Evolutionary conservation across 768 basidiomycete species (phyloP).

Genomic region (Kwoniella botswanensis): DNA sequence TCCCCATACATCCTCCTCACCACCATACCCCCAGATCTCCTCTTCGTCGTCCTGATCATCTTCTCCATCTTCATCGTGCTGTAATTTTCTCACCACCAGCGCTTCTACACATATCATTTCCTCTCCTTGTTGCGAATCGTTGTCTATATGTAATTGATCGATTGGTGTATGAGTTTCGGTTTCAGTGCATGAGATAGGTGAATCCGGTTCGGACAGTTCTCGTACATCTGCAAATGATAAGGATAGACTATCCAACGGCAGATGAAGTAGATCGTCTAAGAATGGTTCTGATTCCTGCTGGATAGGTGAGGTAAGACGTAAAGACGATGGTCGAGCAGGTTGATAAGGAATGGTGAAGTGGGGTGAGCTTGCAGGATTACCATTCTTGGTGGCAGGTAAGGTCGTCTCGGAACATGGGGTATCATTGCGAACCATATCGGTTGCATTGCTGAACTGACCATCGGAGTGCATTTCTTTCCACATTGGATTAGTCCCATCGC

Average conservation of each 20-base stretch:
- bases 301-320: slow-evolving; percentile 37
- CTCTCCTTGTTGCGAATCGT: slow-evolving; percentile 10
- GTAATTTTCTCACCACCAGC: slow-evolving; percentile 51
- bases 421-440: too few relatives aligned
- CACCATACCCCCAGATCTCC: slow-evolving; percentile 32
- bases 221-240: slow-evolving; percentile 53
- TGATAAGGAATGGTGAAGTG: slow-evolving; percentile 29
- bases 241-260: slow-evolving; percentile 53
- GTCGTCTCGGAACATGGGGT: too few relatives aligned
- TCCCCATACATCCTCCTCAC: slow-evolving; percentile 48
- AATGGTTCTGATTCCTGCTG: slow-evolving; percentile 19
- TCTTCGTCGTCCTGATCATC: slow-evolving; percentile 25
- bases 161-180: not conserved
- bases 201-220: slow-evolving; percentile 21
- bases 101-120: slow-evolving; percentile 57
- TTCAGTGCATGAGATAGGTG: not conserved
- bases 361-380: not conserved
- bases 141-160: not conserved
- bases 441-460: not conserved
- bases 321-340: slow-evolving; percentile 40
- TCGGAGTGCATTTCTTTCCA: slow-evolving; percentile 24
- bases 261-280: slow-evolving; percentile 41
- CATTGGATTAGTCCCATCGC: slow-evolving; percentile 47
- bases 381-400: too few relatives aligned
- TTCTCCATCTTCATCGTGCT: slow-evolving; percentile 25